These are phyloP conservation scores for Melanomma pulvis-pyrius DNA, from an alignment of 495 filamentous ascomycete species.

Conservation along the genomic window DNA sequence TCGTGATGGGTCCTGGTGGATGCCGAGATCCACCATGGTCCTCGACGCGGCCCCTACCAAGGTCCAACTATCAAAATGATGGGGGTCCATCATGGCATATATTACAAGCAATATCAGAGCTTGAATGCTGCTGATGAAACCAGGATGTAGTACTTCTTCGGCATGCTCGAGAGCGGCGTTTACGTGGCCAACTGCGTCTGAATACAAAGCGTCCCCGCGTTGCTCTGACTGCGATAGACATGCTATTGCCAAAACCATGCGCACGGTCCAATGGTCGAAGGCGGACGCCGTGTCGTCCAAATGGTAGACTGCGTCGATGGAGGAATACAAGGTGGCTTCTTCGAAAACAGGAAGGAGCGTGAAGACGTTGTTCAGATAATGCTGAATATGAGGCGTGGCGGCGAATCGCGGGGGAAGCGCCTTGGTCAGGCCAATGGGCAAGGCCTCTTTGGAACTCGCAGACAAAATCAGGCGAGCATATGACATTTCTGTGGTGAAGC, in stretches of 20 bases:
- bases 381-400: slow-evolving; percentile 68
- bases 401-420: slow-evolving; percentile 67
- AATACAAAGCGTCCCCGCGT: slow-evolving; percentile 64
- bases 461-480: slow-evolving; percentile 82
- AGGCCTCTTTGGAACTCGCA: slow-evolving; percentile 65
- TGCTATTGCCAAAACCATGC: slow-evolving; percentile 84
- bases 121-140: slow-evolving; percentile 79
- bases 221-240: slow-evolving; percentile 71
- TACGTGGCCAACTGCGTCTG: slow-evolving; percentile 67
- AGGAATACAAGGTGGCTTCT: slow-evolving; percentile 71
- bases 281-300: slow-evolving; percentile 63
- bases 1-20: slow-evolving; percentile 84
- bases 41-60: slow-evolving; percentile 84
- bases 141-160: slow-evolving; percentile 79
- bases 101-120: slow-evolving; percentile 80
- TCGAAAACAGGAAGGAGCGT: slow-evolving; percentile 77
- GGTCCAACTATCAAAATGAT: slow-evolving; percentile 89
- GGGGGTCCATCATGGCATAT: slow-evolving; percentile 85
- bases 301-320: slow-evolving; percentile 78
- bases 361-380: slow-evolving; percentile 82
- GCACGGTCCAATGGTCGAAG: slow-evolving; percentile 80
- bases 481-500: slow-evolving; percentile 79
- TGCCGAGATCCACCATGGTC: slow-evolving; percentile 80
- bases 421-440: slow-evolving; percentile 60
- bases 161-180: slow-evolving; percentile 71